These are phyloP conservation scores for Calonectria hawksworthii DNA, from an alignment of 2,329 filamentous ascomycete species.

Conservation along the genomic window DNA sequence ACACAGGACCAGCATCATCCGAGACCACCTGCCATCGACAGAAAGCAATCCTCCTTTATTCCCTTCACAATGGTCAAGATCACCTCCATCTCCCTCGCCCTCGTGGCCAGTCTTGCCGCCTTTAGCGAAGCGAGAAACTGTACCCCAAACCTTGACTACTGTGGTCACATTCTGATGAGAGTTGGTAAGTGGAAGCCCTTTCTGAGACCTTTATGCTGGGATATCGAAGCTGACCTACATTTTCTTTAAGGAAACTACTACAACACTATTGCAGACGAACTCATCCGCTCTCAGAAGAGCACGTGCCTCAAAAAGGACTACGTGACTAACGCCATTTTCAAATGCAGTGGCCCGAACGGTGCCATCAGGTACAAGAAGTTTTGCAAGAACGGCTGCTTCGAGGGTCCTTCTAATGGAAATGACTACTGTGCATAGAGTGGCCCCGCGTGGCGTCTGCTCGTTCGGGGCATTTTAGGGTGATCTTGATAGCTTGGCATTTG, in stretches of 20 bases:
- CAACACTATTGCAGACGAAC: constrained; percentile 15
- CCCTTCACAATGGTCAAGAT: constrained; percentile 25
- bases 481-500: neutral
- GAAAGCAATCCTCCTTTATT: neutral
- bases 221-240: neutral
- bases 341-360: constrained; percentile 20
- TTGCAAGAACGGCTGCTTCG: constrained; percentile 21
- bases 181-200: constrained; percentile 21
- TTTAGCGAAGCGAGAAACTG: constrained; percentile 29
- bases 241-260: constrained; percentile 21
- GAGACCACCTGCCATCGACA: neutral
- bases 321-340: constrained; percentile 15
- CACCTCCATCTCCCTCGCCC: constrained; percentile 17
- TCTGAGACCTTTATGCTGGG: no score
- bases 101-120: constrained; percentile 25
- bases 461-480: neutral
- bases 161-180: constrained; percentile 17
- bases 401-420: neutral
- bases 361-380: constrained; percentile 24
- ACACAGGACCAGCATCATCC: neutral
- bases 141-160: constrained; percentile 26
- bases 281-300: constrained; percentile 14
- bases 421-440: constrained; percentile 9
- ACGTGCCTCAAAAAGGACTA: constrained; percentile 25
- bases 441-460: neutral